A percentile compares a stretch with the other conserved stretches of the same genome.
Evolutionary conservation across 2,329 filamentous ascomycete species (phyloP).

Genomic region (Seiridium cupressi): DNA sequence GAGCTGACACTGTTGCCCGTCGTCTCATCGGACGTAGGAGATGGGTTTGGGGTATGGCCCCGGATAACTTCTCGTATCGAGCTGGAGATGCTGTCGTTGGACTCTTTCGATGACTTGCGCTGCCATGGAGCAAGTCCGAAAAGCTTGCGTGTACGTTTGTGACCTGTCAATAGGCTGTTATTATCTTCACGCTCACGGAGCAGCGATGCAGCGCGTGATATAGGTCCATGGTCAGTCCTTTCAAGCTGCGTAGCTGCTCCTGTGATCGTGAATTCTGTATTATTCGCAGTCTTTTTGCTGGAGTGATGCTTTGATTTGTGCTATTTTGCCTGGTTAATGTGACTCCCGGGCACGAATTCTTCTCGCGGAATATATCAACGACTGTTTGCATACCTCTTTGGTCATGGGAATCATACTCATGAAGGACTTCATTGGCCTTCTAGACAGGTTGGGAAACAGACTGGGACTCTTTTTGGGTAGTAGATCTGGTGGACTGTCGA

Average conservation of each 20-base stretch:
- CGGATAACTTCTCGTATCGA: constrained; percentile 38
- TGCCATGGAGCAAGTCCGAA: constrained; percentile 41
- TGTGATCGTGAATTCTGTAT: constrained; percentile 7
- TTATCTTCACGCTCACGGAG: constrained; percentile 33
- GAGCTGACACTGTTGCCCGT: background rate
- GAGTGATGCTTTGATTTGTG: constrained; percentile 2
- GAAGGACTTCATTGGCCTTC: constrained; percentile 6
- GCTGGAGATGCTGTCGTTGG: constrained; percentile 37
- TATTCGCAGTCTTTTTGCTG: constrained; percentile 9
- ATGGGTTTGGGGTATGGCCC: constrained; percentile 31
- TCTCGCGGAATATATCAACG: no score
- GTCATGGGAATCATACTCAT: background rate
- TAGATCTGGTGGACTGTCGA: no score
- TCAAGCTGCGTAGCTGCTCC: constrained; percentile 7
- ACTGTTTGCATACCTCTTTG: background rate
- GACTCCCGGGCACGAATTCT: no score
- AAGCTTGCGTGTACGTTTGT: constrained; percentile 30
- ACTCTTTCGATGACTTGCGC: constrained; percentile 35
- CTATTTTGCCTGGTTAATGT: background rate
- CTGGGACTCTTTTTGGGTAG: background rate
- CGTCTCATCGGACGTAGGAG: constrained; percentile 17
- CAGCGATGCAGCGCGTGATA: constrained; percentile 17
- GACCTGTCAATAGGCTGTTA: constrained; percentile 16
- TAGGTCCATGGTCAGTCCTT: background rate
- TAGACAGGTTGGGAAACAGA: background rate